Evolutionary conservation across 2,329 filamentous ascomycete species (phyloP).

Genomic region (Leptoxyphium fumago): DNA sequence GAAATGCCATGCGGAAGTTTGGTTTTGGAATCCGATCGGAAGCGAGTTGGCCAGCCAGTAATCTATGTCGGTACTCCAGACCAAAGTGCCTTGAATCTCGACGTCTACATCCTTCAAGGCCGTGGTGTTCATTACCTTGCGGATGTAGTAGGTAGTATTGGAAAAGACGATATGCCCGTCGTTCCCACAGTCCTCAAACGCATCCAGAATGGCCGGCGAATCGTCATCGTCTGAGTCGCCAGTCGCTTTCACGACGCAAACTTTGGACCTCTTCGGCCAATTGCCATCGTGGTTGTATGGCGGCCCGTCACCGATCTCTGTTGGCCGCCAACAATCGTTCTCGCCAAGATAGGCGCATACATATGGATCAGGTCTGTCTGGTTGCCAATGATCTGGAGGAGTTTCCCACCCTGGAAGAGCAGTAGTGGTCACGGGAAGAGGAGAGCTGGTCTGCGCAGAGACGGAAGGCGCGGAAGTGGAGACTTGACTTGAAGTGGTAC

Average conservation of each 20-base stretch:
- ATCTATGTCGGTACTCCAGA: conserved; percentile 28
- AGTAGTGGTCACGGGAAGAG: conserved; percentile 2
- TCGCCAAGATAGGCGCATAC: conserved; percentile 13
- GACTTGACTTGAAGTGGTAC: too few relatives aligned
- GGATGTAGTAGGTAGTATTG: conserved; percentile 34
- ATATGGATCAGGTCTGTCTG: conserved; percentile 13
- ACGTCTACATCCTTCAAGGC: conserved; percentile 33
- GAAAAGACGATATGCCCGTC: conserved; percentile 38
- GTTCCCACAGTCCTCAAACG: conserved; percentile 34
- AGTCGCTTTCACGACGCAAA: conserved; percentile 8
- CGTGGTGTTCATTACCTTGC: conserved; percentile 35
- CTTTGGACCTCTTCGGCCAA: conserved; percentile 11
- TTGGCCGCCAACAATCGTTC: conserved; percentile 13
- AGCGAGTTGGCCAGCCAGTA: conserved; percentile 41
- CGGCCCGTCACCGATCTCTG: conserved; percentile 7
- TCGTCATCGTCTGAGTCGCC: conserved; percentile 25
- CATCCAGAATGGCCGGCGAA: conserved; percentile 35
- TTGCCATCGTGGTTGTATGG: conserved; percentile 10
- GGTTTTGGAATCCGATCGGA: conserved; percentile 40
- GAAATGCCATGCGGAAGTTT: conserved; percentile 39
- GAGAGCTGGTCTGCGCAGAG: not conserved
- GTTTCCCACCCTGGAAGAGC: conserved; percentile 4
- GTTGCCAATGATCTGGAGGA: conserved; percentile 6
- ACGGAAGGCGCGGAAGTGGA: too few relatives aligned
- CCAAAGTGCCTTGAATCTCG: conserved; percentile 33